Conservation (phyloP, 2,329 filamentous ascomycete genomes). For the Neocucurbitaria cava region DNA sequence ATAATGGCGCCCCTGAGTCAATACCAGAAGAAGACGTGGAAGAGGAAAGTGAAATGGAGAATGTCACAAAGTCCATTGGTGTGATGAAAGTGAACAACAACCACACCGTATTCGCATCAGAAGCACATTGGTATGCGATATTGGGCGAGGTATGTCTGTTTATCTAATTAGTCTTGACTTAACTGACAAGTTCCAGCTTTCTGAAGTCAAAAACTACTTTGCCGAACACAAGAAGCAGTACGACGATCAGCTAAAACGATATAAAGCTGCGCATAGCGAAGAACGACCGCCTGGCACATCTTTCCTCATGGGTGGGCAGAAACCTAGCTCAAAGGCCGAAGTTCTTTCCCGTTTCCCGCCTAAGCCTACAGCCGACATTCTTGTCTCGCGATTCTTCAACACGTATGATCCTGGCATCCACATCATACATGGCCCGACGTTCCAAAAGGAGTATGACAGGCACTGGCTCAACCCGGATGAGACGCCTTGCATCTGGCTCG, state of each 20-base stretch:
- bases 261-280: slow-evolving; percentile 69
- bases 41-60: slow-evolving; percentile 69
- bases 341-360: slow-evolving; percentile 80
- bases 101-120: slow-evolving; percentile 57
- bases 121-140: slow-evolving; percentile 62
- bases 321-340: slow-evolving; percentile 75
- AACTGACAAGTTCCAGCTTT: slow-evolving; percentile 62
- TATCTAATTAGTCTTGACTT: background rate
- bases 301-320: slow-evolving; percentile 76
- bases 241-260: slow-evolving; percentile 79
- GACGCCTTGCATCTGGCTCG: slow-evolving; percentile 79
- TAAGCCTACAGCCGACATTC: slow-evolving; percentile 80
- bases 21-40: slow-evolving; percentile 60
- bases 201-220: slow-evolving; percentile 94
- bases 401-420: slow-evolving; percentile 71
- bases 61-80: slow-evolving; percentile 58
- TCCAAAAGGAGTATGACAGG: slow-evolving; percentile 70
- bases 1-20: slow-evolving; percentile 62
- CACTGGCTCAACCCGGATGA: slow-evolving; percentile 77
- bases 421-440: slow-evolving; percentile 73
- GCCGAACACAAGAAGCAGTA: slow-evolving; percentile 84
- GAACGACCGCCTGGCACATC: slow-evolving; percentile 70
- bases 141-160: slow-evolving; percentile 54
- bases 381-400: slow-evolving; percentile 91
- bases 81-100: slow-evolving; percentile 62